These are phyloP conservation scores for Alisma plantagoaquatica DNA, from an alignment of 106 monocot species.

Conservation along the genomic window DNA sequence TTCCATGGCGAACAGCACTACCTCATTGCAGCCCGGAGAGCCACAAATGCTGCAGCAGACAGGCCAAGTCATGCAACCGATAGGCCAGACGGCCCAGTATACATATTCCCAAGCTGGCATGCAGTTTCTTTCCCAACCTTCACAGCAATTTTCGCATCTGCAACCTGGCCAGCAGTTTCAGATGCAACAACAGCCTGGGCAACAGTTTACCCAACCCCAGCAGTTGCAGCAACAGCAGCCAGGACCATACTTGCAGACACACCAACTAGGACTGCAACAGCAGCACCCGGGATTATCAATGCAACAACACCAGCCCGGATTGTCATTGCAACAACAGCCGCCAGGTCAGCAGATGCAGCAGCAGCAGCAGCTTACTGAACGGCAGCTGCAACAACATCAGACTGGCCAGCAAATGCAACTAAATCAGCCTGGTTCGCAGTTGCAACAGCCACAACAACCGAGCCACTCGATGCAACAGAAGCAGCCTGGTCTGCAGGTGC, in stretches of 20 bases:
- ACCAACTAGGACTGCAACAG: too few relatives aligned
- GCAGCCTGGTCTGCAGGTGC: background rate
- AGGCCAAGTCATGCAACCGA: background rate
- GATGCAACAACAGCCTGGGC: background rate
- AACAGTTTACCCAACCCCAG: slow-evolving; percentile 4
- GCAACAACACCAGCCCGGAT: background rate
- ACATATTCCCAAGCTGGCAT: background rate
- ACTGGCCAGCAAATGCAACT: background rate
- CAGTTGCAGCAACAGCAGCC: background rate
- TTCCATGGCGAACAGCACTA: background rate
- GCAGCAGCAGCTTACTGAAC: background rate
- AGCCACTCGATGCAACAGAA: background rate
- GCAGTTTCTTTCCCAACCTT: background rate
- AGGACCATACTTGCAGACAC: too few relatives aligned
- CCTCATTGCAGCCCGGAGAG: too few relatives aligned
- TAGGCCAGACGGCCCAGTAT: background rate
- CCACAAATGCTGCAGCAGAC: background rate
- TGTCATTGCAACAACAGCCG: background rate
- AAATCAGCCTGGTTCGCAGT: background rate
- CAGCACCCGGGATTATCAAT: too few relatives aligned
- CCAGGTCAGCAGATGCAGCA: background rate
- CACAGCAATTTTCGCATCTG: slow-evolving; percentile 2
- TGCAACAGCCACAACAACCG: background rate
- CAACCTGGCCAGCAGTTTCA: background rate
- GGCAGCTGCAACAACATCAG: background rate